phyloP scores from a whole-genome alignment of 2,329 filamentous ascomycete genomes.

The Pseudogymnoascus pannorum region DNA sequence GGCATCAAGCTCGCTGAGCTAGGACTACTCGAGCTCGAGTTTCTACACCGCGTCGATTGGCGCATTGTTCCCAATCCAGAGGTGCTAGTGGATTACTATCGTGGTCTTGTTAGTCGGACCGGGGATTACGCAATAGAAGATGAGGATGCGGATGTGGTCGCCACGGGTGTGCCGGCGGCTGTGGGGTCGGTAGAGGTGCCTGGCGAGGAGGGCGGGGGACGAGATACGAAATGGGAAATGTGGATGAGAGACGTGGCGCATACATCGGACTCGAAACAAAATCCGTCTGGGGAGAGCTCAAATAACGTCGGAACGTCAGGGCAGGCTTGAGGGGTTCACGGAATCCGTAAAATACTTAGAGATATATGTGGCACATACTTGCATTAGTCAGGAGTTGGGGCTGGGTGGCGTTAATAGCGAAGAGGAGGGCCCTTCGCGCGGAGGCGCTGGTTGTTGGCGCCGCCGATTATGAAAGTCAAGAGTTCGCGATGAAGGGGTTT shows the following conservation, averaged over 20 bases:
- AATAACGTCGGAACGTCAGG: neutral
- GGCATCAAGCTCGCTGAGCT: conserved; percentile 86
- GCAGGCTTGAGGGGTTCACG: neutral
- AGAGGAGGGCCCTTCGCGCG: conserved; percentile 1
- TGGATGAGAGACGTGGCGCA: conserved; percentile 27
- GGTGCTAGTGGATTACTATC: conserved; percentile 87
- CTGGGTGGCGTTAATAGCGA: conserved; percentile 5
- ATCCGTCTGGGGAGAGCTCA: neutral
- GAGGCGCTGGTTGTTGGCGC: conserved; percentile 6
- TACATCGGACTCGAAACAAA: conserved; percentile 6
- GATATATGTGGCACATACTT: conserved; percentile 3
- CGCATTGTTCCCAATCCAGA: conserved; percentile 94
- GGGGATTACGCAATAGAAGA: conserved; percentile 46
- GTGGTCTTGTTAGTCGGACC: conserved; percentile 67
- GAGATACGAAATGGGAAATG: conserved; percentile 24
- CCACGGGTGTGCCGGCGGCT: conserved; percentile 28
- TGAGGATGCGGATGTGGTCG: conserved; percentile 25
- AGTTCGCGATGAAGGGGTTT: neutral
- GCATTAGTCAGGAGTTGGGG: conserved; percentile 6
- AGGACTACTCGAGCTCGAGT: conserved; percentile 86
- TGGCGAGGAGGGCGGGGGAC: conserved; percentile 5
- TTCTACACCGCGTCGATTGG: conserved; percentile 89
- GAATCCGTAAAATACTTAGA: neutral
- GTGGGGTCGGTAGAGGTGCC: conserved; percentile 29
- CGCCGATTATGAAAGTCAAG: neutral